Conservation (phyloP, 352 stramenopile species). For the Phytophthora aleatoria region DNA sequence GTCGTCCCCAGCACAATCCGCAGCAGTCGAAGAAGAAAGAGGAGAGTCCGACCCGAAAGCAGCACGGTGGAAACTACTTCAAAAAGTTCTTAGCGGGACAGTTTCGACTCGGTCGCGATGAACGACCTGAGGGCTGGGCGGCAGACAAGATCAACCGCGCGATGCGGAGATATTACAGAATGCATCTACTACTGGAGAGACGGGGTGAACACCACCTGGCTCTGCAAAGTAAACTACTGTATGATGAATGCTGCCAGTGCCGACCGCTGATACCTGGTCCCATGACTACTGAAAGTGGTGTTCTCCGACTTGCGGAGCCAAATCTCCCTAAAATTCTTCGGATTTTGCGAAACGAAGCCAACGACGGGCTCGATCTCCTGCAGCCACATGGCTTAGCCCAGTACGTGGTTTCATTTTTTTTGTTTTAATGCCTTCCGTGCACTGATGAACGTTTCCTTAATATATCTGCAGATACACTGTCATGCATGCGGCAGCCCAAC, state of each 20-base stretch:
- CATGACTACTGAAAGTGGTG: slow-evolving; percentile 54
- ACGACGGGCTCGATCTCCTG: slow-evolving; percentile 60
- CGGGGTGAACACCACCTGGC: slow-evolving; percentile 51
- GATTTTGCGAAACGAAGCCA: slow-evolving; percentile 63
- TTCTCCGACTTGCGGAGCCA: slow-evolving; percentile 65
- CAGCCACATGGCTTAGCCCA: slow-evolving; percentile 68
- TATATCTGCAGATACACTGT: slow-evolving; percentile 45
- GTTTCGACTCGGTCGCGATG: slow-evolving; percentile 31
- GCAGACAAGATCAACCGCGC: slow-evolving; percentile 57
- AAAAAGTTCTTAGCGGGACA: slow-evolving; percentile 49
- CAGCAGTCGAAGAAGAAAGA: slow-evolving; percentile 19
- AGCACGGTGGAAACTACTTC: slow-evolving; percentile 36
- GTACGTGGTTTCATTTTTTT: slow-evolving; percentile 28
- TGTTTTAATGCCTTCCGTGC: neutral
- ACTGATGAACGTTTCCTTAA: slow-evolving; percentile 1
- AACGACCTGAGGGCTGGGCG: slow-evolving; percentile 62
- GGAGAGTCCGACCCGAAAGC: slow-evolving; percentile 19
- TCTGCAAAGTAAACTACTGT: slow-evolving; percentile 70
- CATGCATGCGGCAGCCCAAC: slow-evolving; percentile 64
- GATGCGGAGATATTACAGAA: slow-evolving; percentile 60
- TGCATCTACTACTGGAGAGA: slow-evolving; percentile 50
- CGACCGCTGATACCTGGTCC: slow-evolving; percentile 57
- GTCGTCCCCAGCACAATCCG: slow-evolving; percentile 5
- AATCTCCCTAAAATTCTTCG: slow-evolving; percentile 69
- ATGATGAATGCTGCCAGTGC: slow-evolving; percentile 79